Conservation (phyloP, 2,329 filamentous ascomycete genomes). For the Phaeophleospora eucalypticola region DNA sequence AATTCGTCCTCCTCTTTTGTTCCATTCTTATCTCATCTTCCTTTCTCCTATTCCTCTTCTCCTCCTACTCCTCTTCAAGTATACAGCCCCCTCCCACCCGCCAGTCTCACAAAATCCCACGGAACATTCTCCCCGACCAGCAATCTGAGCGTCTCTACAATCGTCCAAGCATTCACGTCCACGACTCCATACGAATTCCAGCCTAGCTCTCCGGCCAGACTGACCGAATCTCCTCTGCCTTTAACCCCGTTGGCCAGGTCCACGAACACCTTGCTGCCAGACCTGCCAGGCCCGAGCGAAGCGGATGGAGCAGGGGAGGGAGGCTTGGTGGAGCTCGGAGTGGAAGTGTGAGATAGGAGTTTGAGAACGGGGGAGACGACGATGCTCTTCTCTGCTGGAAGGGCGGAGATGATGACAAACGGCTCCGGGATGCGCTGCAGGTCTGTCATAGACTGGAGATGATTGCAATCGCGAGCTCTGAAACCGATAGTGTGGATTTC, state of each 20-base stretch:
- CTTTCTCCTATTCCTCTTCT: too few relatives aligned
- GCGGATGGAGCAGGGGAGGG: too few relatives aligned
- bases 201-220: slow-evolving; percentile 67
- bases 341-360: slow-evolving; percentile 52
- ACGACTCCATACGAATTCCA: slow-evolving; percentile 76
- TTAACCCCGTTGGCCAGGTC: slow-evolving; percentile 65
- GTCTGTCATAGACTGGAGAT: slow-evolving; percentile 67
- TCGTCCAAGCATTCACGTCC: slow-evolving; percentile 79
- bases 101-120: slow-evolving; percentile 79
- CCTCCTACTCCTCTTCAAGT: slow-evolving; percentile 26
- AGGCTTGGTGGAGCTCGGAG: slow-evolving; percentile 38
- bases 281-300: too few relatives aligned
- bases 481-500: slow-evolving; percentile 85
- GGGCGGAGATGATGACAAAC: slow-evolving; percentile 75
- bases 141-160: slow-evolving; percentile 72
- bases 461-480: slow-evolving; percentile 59
- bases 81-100: slow-evolving; percentile 55
- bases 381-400: slow-evolving; percentile 73
- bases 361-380: slow-evolving; percentile 74
- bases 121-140: slow-evolving; percentile 77
- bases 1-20: too few relatives aligned
- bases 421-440: slow-evolving; percentile 75
- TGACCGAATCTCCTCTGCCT: slow-evolving; percentile 64
- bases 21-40: too few relatives aligned
- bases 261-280: slow-evolving; percentile 69